phyloP scores from a whole-genome alignment of 768 basidiomycete species.

The Boletus sensibilis region DNA sequence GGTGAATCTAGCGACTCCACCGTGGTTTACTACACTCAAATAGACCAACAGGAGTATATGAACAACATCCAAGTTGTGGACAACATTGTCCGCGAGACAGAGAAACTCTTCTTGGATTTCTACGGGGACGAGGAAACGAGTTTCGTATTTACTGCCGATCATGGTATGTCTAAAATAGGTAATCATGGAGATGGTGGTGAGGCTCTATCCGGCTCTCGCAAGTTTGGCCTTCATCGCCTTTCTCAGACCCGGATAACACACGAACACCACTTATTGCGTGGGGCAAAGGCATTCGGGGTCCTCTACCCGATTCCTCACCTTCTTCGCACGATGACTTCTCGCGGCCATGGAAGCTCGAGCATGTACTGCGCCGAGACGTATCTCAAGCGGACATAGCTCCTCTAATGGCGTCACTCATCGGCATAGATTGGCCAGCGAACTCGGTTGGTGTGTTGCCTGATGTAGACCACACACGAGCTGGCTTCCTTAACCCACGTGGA shows the following conservation, averaged over 20 bases:
- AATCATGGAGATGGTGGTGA: slow-evolving; percentile 88
- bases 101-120: slow-evolving; percentile 59
- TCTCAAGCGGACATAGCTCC: slow-evolving; percentile 83
- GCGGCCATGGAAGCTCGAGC: slow-evolving; percentile 54
- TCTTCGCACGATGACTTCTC: slow-evolving; percentile 76
- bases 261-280: slow-evolving; percentile 81
- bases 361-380: slow-evolving; percentile 67
- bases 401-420: slow-evolving; percentile 73
- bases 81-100: slow-evolving; percentile 63
- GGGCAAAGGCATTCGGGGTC: slow-evolving; percentile 75
- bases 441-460: slow-evolving; percentile 82
- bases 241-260: slow-evolving; percentile 79
- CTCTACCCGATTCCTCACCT: slow-evolving; percentile 50
- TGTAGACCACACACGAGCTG: slow-evolving; percentile 56
- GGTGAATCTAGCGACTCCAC: slow-evolving; percentile 36
- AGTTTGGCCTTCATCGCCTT: slow-evolving; percentile 4
- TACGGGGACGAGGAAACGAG: slow-evolving; percentile 68
- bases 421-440: slow-evolving; percentile 75
- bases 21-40: background rate
- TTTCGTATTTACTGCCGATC: slow-evolving; percentile 84
- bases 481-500: slow-evolving; percentile 49
- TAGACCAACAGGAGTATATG: slow-evolving; percentile 72
- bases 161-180: slow-evolving; percentile 86
- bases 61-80: slow-evolving; percentile 80
- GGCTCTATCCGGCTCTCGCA: slow-evolving; percentile 14